Base-by-base conservation (phyloP, 768 basidiomycete species). In the Tylopilus sp. region DNA sequence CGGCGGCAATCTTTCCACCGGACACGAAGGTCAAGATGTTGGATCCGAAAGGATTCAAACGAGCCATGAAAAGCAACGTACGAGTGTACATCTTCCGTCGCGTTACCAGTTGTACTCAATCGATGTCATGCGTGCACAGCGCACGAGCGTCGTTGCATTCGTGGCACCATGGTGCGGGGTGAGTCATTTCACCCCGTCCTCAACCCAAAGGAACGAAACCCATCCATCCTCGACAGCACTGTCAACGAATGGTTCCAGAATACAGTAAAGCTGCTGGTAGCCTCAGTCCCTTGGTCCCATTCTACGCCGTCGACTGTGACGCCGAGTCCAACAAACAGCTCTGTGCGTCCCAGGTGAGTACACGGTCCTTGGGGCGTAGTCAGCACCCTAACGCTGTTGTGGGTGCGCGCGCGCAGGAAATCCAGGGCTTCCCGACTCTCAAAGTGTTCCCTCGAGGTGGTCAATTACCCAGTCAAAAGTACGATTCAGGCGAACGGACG, bases 131-230 rank as follows among this genome's bases (percentile, higher is more conserved):
- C 19, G 8, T 12, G 33, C 43, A 11, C 60, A 92, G 90, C 75
- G 80, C 71, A 87, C 90, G 29, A 82, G 78, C 55, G 69, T 94
- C 64, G 86, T 96, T 17, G 94, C 92, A 2, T 97, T 95, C 65
- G 87, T 94, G 13, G 94, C 94, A n/a, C 89, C 92, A 4, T 96
- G 93, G 94, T 93, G 89, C 64, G 89, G 88, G 58, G 88, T 90
- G 68, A 66, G 87, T 58, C 33, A 30, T 10, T n/a, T 24, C 16
- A 6, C 21, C 5, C 29, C 12, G 16, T 10, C 19, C 26, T 33
- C 45, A 34, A 14, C 10, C 8, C 37, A 14, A 19, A 11, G 25
- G 22, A 22, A 10, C 19, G 7, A 31, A 30, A 22, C 13, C 17
- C 26, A 4, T 43, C 24, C 10, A 17, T 16, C 36, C 11, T 38